Evolutionary conservation across 2,329 filamentous ascomycete species (phyloP), one percentile per base, ranked within the genome.

Genomic region (Fusarium praegraminearum): DNA sequence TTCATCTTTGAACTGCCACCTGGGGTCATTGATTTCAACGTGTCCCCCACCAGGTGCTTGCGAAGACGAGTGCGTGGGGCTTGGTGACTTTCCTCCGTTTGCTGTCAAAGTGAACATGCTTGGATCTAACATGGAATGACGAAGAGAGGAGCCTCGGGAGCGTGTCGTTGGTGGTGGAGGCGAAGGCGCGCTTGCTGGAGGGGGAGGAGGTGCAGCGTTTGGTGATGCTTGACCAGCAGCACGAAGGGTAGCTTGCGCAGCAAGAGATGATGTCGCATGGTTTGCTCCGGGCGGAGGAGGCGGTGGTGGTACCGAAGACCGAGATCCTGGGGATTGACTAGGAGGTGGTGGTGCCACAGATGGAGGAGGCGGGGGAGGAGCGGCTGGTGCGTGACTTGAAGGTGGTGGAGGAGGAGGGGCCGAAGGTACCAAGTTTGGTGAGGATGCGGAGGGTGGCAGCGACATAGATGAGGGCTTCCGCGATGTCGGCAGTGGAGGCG

Each of bases 1-100:
- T 74, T 98, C 95, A 47, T 91, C 88, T 73, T 95, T 91, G 77
- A 98, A 99, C 69, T 90, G 91, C 90, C 94, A 99, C 71, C 95
- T 86, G 56, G 85, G 79, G 78, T 98, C 96, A 67, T 93, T 87
- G 51, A 97, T 89, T 13, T 87, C 80, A 60, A 90, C 81, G 22
- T 84, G 83, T 7, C 76, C 76, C 26, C 77, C 68, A 9, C 72
- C 63, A 3, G 71, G 69, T 22, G 72, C 77, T 75, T 73, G 73
- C 62, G 70, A 77, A 67, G 71, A 80, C 24, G 76, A 73, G 65
- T 74, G 74, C 47, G 79, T 80, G 1, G 84, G 83, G 64, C 82
- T 85, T 3, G 85, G 81, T 24, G 81, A 83, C 69, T 85, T 86
- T 32, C 79, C 80, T 45, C 90, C 90, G 75, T 92, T 93, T 9